Conservation (phyloP, 176 grass and related monocot species). For the Musa beccarii region DNA sequence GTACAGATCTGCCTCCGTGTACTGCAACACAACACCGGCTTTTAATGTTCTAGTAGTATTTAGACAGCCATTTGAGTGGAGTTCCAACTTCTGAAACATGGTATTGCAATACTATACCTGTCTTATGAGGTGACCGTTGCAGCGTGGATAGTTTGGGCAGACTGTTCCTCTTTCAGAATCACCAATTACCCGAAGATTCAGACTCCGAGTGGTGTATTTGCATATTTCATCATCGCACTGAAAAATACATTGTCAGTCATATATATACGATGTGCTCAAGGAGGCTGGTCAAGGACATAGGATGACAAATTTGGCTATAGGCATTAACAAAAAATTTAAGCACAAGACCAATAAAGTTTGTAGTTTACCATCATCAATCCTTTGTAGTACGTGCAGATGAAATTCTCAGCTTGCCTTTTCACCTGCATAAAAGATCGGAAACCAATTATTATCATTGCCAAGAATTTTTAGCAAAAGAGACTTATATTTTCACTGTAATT, state of each 20-base stretch:
- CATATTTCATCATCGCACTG: constrained; percentile 88
- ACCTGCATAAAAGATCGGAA: constrained; percentile 38
- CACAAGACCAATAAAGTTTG: not conserved
- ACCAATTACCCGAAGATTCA: constrained; percentile 85
- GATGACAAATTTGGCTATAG: not conserved
- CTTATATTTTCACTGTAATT: not conserved
- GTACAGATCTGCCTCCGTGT: constrained; percentile 78
- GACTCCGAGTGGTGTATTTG: constrained; percentile 55
- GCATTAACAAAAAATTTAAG: not conserved
- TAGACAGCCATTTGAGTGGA: not conserved
- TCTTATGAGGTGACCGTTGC: constrained; percentile 66
- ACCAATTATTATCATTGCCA: constrained; percentile 8
- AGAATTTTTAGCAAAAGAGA: not conserved
- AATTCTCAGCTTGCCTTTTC: constrained; percentile 92
- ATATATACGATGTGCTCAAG: constrained; percentile 7
- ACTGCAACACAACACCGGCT: constrained; percentile 27
- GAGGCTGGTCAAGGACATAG: not conserved
- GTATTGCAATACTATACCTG: constrained; percentile 34
- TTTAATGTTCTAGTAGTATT: constrained; percentile 4
- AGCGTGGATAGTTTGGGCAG: constrained; percentile 80
- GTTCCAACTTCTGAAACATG: not conserved
- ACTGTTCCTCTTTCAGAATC: constrained; percentile 77
- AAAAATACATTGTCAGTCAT: not conserved
- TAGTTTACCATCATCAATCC: constrained; percentile 63
- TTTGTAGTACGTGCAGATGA: constrained; percentile 77